phyloP scores from a whole-genome alignment of 2,329 filamentous ascomycete genomes.

The Diaporthe australafricana region DNA sequence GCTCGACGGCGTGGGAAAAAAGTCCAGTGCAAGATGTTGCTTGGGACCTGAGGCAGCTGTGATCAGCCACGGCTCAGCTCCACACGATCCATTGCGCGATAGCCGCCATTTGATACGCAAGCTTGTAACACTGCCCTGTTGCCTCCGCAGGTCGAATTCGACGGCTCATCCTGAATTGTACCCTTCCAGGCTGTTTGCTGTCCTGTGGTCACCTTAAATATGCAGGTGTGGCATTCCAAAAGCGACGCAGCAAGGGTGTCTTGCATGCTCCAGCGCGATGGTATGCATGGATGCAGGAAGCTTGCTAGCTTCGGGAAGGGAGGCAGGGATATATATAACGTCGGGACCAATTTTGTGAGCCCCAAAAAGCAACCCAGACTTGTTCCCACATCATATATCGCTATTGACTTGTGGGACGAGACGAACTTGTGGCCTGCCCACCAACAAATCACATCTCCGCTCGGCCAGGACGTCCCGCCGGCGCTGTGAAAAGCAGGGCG shows the following conservation, averaged over 20 bases:
- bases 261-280: constrained; percentile 31
- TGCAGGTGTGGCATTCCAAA: constrained; percentile 36
- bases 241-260: constrained; percentile 34
- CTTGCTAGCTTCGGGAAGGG: constrained; percentile 32
- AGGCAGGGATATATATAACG: constrained; percentile 29
- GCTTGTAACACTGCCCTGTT: constrained; percentile 8
- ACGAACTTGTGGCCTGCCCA: constrained; percentile 6
- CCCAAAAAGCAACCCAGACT: constrained; percentile 1
- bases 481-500: neutral
- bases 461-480: neutral
- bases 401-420: constrained; percentile 23
- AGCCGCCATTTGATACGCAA: constrained; percentile 8
- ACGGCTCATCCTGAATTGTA: neutral
- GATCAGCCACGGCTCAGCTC: neutral
- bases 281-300: constrained; percentile 35
- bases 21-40: neutral
- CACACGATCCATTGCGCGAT: neutral
- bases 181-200: neutral
- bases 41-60: neutral
- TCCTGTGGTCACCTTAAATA: neutral
- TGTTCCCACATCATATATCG: constrained; percentile 18
- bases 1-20: neutral
- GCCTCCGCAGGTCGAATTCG: constrained; percentile 6
- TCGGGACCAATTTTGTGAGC: constrained; percentile 23
- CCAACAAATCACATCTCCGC: constrained; percentile 9